Evolutionary conservation across 2,329 filamentous ascomycete species (phyloP), one percentile per base, ranked within the genome.

Genomic region (Colletotrichum destructivum): DNA sequence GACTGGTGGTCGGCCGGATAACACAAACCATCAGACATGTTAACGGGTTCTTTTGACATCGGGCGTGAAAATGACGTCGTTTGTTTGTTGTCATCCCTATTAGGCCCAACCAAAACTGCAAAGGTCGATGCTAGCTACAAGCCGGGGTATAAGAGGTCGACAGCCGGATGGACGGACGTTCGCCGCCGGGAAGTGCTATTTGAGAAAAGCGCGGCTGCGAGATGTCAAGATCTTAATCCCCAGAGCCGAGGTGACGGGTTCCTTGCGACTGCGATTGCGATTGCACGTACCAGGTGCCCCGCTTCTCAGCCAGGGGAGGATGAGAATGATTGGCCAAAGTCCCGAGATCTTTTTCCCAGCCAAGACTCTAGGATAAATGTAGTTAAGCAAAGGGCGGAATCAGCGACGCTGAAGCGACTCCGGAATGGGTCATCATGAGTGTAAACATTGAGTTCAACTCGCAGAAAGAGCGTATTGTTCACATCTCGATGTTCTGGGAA

Each of bases 121-220:
- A 16, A 42, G 35, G 16, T 52, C 31, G 55, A 51, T 59, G 40
- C 38, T 38, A 13, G 65, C 47, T 69, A 47, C 49, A 69, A 69
- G 65, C 42, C 46, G 13, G 21, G 46, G 35, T 35, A 35, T 35
- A 26, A 26, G 13, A 31, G 52, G 38, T 38, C n/a, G 56, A 68
- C 51, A 44, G 62, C 12, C 40, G 44, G 63, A 59, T 42, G 52
- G 46, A 52, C 51, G 16, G 46, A 52, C 51, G 13, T 35, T 69
- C 40, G 31, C 52, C 59, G 63, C 59, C 59, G 31, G 54, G 54
- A 69, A 64, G 59, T 21, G 16, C 52, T 16, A 26, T 62, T 63
- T 9, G 18, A 68, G 57, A 18, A 38, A 49, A 38, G 69, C 44
- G 57, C 40, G 44, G n/a, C 57, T 54, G 64, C 35, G 60, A 44